Base-by-base conservation (phyloP, 352 stramenopile genomes). In the Plasmopara muralis region DNA sequence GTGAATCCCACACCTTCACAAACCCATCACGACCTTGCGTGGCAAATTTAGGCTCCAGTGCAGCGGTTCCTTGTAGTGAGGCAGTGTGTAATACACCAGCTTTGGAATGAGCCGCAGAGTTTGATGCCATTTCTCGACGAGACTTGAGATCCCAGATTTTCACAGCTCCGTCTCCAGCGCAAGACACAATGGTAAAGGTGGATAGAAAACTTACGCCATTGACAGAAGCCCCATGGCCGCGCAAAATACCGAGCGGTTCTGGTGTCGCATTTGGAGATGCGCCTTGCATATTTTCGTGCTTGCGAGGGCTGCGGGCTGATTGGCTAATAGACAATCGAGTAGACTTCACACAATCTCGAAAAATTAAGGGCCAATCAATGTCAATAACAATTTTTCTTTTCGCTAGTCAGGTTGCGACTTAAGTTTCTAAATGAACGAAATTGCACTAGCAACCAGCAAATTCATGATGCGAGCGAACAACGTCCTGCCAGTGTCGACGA, bases 21-120 rank as follows among this genome's bases (percentile, higher is more conserved):
- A 72, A 71, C 1, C 83, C 83, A 33, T 93, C 83, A 16, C 83
- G 73, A 12, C 83, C 83, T 54, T 93, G 83, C 9, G 79, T 84
- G 31, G 83, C 43, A 33, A 90, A 68, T 13, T 63, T 70, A 15
- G 49, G 31, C 7, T 55, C 60, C 8, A 50, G 47, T 16, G 34
- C 54, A 41, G 43, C 29, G 30, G 31, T 58, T 43, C 10, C 18
- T 53, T 6, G 55, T 14, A 71, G 20, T 25, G 47, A 46, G 31
- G 47, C 43, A 6, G 63, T 43, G 30, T 90, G 74, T 42, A 93
- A 62, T n/a, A 93, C 74, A 16, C 83, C 83, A 12, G 83, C 83
- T 44, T 84, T 84, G 53, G 79, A 89, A 57, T 93, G 83, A 0
- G 74, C 70, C 0, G 51, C 8, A 2, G 57, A 12, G 28, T 70